Conservation (phyloP, 2,329 filamentous ascomycete genomes). For the Talaromyces marneffei region DNA sequence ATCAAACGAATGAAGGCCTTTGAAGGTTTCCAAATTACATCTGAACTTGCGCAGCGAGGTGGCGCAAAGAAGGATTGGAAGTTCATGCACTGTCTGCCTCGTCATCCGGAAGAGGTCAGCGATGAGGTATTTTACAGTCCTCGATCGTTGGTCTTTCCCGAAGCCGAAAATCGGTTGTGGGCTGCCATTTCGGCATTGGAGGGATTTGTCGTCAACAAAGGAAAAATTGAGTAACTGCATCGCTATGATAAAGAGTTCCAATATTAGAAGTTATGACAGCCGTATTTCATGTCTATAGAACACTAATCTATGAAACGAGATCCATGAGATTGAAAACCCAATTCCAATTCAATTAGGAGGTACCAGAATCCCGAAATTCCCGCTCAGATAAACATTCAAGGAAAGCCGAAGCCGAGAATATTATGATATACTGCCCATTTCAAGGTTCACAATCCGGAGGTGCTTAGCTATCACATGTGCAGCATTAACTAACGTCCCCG, state of each 20-base stretch:
- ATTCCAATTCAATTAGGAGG: background rate
- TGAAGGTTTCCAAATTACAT: conserved; percentile 83
- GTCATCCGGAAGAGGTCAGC: conserved; percentile 85
- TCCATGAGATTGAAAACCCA: background rate
- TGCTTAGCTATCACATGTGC: no score
- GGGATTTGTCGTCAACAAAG: conserved; percentile 90
- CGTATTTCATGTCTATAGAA: no score
- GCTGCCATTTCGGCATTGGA: conserved; percentile 81
- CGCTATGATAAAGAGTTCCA: background rate
- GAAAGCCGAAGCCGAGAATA: background rate
- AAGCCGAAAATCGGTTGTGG: conserved; percentile 93
- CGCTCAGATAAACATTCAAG: no score
- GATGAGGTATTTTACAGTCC: conserved; percentile 92
- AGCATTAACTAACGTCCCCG: background rate
- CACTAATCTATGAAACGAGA: background rate
- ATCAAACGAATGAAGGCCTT: conserved; percentile 74
- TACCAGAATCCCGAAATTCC: background rate
- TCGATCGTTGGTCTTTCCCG: conserved; percentile 80
- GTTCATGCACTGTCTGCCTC: conserved; percentile 97
- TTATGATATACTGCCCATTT: background rate
- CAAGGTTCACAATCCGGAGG: no score
- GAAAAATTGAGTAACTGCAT: conserved; percentile 53
- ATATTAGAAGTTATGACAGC: background rate
- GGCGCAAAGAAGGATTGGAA: conserved; percentile 87
- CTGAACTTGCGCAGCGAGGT: conserved; percentile 72